These are phyloP conservation scores for Graphium sp. DNA, from an alignment of 2,329 filamentous ascomycete genomes.

Conservation along the genomic window DNA sequence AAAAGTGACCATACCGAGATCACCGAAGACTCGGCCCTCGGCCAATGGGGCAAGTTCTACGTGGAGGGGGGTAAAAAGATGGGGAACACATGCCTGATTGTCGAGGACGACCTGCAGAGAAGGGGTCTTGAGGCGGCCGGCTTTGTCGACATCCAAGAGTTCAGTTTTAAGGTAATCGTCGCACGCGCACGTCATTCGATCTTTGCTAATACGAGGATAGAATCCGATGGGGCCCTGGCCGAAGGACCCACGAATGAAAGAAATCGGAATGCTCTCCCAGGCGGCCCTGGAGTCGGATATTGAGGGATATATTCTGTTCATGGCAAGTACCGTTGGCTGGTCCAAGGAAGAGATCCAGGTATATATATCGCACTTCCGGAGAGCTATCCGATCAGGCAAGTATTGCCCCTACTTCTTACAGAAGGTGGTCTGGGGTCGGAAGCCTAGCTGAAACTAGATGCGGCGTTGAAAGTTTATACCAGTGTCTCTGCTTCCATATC, in stretches of 20 bases:
- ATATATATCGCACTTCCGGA: slow-evolving; percentile 8
- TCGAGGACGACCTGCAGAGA: slow-evolving; percentile 4
- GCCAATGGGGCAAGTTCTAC: slow-evolving; percentile 5
- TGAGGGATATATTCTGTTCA: slow-evolving; percentile 9
- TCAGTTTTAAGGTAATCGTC: slow-evolving; percentile 3
- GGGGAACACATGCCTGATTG: slow-evolving; percentile 1
- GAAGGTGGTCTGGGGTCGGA: neutral
- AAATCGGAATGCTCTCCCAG: slow-evolving; percentile 14
- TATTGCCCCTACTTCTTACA: neutral
- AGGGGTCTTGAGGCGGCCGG: slow-evolving; percentile 6
- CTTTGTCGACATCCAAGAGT: slow-evolving; percentile 4
- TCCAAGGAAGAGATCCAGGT: slow-evolving; percentile 7
- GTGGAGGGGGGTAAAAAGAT: slow-evolving; percentile 4
- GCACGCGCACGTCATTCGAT: neutral
- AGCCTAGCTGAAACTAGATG: no score
- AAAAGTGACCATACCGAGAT: slow-evolving; percentile 11
- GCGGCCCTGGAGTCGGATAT: slow-evolving; percentile 8
- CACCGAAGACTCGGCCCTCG: slow-evolving; percentile 1
- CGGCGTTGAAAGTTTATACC: no score
- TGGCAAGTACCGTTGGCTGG: slow-evolving; percentile 9
- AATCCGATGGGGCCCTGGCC: slow-evolving; percentile 18
- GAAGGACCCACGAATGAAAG: slow-evolving; percentile 20
- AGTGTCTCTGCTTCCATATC: no score
- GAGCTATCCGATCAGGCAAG: slow-evolving; percentile 7
- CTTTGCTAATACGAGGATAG: slow-evolving; percentile 1